A percentile compares a stretch with the other conserved stretches of the same genome.
These are phyloP conservation scores for Rubia tinctorum DNA, from an alignment of 305 asterid genomes.

Conservation along the genomic window DNA sequence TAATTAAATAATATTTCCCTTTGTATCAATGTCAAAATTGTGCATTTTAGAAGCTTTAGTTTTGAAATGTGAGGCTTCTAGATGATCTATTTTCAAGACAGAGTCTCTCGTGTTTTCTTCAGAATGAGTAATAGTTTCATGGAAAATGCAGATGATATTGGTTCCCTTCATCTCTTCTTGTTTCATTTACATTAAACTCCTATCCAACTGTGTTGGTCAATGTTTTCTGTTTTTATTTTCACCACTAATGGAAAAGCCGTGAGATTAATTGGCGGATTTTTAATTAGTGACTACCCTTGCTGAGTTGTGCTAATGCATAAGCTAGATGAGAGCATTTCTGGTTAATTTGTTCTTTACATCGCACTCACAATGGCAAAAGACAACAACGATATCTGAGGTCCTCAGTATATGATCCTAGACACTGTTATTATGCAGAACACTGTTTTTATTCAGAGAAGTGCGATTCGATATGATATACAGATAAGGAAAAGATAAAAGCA, in stretches of 20 bases:
- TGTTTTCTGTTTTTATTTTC: background rate
- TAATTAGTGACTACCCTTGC: background rate
- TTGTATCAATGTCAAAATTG: background rate
- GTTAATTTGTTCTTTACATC: background rate
- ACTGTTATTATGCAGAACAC: background rate
- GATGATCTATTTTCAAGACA: background rate
- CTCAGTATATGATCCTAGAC: background rate
- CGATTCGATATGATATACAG: background rate
- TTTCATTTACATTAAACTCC: background rate
- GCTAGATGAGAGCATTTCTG: background rate
- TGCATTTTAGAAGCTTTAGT: background rate
- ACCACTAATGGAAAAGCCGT: background rate
- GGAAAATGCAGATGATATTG: background rate
- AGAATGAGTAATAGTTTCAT: background rate
- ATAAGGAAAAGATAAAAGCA: background rate
- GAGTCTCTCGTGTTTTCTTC: background rate
- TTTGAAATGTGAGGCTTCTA: background rate
- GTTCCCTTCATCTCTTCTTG: background rate
- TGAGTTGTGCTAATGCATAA: background rate
- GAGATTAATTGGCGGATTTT: background rate
- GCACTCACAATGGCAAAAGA: background rate
- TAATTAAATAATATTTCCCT: background rate
- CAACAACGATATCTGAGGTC: background rate
- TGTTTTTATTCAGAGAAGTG: slow-evolving; percentile 6
- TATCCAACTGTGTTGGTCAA: background rate